A percentile compares a stretch with the other conserved stretches of the same genome.
Conservation (phyloP, 2,329 filamentous ascomycete genomes). For the Hypoxylon sp. region DNA sequence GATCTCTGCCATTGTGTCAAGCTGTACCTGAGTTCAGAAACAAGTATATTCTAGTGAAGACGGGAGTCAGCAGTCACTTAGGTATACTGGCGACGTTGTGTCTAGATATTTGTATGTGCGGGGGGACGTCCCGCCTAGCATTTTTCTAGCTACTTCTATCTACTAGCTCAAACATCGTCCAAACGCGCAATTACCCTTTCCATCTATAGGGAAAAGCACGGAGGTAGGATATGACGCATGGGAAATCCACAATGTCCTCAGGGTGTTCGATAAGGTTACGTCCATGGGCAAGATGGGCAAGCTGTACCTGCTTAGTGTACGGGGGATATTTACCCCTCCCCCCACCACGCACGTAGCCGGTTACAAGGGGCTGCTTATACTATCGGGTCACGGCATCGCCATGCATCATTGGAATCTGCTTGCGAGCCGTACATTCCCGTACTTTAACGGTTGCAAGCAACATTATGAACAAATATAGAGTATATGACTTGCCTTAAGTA, state of each 20-base stretch:
- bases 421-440: background rate
- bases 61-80: background rate
- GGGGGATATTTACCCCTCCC: slow-evolving; percentile 16
- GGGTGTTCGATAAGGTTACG: slow-evolving; percentile 9
- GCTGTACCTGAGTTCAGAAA: background rate
- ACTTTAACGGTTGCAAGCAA: background rate
- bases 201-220: background rate
- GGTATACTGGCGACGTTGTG: background rate
- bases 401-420: background rate
- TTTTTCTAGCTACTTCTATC: slow-evolving; percentile 35
- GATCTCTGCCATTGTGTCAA: slow-evolving; percentile 46
- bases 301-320: slow-evolving; percentile 21
- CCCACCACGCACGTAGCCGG: background rate
- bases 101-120: slow-evolving; percentile 33
- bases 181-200: slow-evolving; percentile 22
- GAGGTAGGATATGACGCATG: slow-evolving; percentile 33
- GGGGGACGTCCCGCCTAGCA: background rate
- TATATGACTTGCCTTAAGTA: background rate
- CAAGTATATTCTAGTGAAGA: background rate
- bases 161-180: slow-evolving; percentile 19
- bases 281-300: slow-evolving; percentile 11
- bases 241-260: slow-evolving; percentile 27
- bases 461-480: no score
- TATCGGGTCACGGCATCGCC: background rate
- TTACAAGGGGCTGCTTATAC: background rate